Evolutionary conservation across 345 rosid genomes (phyloP).

Genomic region (Populus deltoides): DNA sequence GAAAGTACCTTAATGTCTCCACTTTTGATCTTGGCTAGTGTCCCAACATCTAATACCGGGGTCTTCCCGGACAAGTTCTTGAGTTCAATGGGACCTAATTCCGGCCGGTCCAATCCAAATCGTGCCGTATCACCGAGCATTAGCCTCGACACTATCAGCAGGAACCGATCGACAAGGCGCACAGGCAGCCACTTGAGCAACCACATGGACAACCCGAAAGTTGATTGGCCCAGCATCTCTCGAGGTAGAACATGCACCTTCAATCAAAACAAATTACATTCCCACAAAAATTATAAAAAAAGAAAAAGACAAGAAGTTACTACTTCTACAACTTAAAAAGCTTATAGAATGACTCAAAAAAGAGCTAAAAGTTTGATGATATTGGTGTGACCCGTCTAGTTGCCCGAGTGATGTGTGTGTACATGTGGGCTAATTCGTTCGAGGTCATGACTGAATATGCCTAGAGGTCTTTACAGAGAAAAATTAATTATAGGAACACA

Average conservation of each 20-base stretch:
- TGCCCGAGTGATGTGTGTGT: background rate
- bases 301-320: background rate
- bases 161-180: conserved; percentile 57
- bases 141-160: conserved; percentile 55
- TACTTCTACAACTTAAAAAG: background rate
- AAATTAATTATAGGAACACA: conserved; percentile 5
- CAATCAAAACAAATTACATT: background rate
- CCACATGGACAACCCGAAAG: conserved; percentile 73
- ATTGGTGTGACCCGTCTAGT: background rate
- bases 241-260: conserved; percentile 93
- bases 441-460: conserved; percentile 24
- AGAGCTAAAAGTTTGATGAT: conserved; percentile 4
- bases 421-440: conserved; percentile 21
- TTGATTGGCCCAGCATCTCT: conserved; percentile 82
- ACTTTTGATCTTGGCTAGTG: conserved; percentile 65
- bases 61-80: conserved; percentile 72
- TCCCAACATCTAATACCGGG: conserved; percentile 81
- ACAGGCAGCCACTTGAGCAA: conserved; percentile 80
- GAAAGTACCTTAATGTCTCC: conserved; percentile 70
- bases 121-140: conserved; percentile 64
- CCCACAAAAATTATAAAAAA: background rate
- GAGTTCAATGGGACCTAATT: conserved; percentile 74
- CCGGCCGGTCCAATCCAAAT: conserved; percentile 65
- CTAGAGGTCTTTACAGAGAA: conserved; percentile 1
- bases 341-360: conserved; percentile 14